A percentile compares a stretch with the other conserved stretches of the same genome.
Evolutionary conservation across 2,329 filamentous ascomycete species (phyloP).

Genomic region (Atkinsonella hypoxylon): DNA sequence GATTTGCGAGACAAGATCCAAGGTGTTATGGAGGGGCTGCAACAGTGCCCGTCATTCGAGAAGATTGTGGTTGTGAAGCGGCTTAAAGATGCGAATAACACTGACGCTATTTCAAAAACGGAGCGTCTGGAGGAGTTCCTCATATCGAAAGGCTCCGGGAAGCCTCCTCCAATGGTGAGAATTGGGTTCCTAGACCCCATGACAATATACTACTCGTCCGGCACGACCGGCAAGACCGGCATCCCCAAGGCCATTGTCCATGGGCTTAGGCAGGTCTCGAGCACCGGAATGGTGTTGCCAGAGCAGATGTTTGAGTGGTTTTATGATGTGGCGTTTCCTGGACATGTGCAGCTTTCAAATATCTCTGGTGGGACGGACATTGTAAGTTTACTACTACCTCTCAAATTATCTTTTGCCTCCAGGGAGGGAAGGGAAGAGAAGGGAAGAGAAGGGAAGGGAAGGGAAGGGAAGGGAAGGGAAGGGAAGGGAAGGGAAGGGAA

Average conservation of each 20-base stretch:
- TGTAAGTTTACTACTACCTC: conserved; percentile 26
- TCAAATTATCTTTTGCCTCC: too few relatives aligned
- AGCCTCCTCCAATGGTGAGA: conserved; percentile 41
- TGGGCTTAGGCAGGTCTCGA: conserved; percentile 51
- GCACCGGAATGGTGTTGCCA: conserved; percentile 73
- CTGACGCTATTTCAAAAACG: conserved; percentile 37
- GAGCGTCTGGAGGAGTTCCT: conserved; percentile 36
- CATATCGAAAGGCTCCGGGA: conserved; percentile 13
- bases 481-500: too few relatives aligned
- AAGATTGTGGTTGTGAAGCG: conserved; percentile 55
- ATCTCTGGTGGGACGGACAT: conserved; percentile 71
- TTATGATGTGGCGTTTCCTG: conserved; percentile 59
- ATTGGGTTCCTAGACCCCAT: conserved; percentile 64
- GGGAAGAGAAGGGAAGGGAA: too few relatives aligned
- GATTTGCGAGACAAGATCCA: conserved; percentile 64
- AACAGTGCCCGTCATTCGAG: conserved; percentile 45
- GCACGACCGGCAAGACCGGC: conserved; percentile 78
- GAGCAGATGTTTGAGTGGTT: conserved; percentile 71
- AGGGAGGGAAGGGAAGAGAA: too few relatives aligned
- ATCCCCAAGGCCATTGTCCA: conserved; percentile 81
- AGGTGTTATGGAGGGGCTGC: conserved; percentile 57
- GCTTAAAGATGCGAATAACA: conserved; percentile 46
- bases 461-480: too few relatives aligned
- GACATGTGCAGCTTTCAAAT: conserved; percentile 54
- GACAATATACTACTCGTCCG: conserved; percentile 66